Evolutionary conservation across 306 rosid species (phyloP).

Genomic region (Vicia villosa): DNA sequence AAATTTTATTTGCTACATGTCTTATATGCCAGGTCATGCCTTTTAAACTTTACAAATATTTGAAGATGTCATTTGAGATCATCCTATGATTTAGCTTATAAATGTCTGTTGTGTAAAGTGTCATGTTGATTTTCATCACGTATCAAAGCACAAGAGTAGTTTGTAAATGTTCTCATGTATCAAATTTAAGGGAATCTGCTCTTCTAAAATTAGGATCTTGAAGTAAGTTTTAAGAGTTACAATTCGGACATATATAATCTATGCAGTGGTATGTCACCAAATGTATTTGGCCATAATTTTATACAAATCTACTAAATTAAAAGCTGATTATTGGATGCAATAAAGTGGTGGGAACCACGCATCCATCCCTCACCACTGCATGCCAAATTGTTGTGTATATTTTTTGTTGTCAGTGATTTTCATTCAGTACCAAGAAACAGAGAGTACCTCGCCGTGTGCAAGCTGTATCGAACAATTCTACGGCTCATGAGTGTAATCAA

Average conservation of each 20-base stretch:
- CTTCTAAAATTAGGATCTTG: conserved; percentile 13
- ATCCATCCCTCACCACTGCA: background rate
- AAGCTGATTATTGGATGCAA: background rate
- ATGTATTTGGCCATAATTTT: conserved; percentile 1
- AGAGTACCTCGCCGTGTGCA: no score
- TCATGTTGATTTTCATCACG: background rate
- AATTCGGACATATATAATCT: background rate
- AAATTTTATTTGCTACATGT: no score
- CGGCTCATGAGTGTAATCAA: no score
- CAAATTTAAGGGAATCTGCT: background rate
- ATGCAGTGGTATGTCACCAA: background rate
- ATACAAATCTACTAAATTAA: background rate
- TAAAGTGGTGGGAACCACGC: background rate
- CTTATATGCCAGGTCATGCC: no score
- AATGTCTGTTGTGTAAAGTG: conserved; percentile 6
- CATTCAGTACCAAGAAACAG: no score
- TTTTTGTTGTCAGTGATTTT: background rate
- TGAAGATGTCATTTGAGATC: no score
- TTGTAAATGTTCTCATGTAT: background rate
- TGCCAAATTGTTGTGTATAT: conserved; percentile 1
- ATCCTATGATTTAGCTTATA: background rate
- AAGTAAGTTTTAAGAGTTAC: conserved; percentile 63
- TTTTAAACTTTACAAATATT: no score
- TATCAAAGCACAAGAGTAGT: background rate
- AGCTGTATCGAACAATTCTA: no score